Base-by-base conservation (phyloP, 139 green algal genomes). In the Haematococcus lacustris region DNA sequence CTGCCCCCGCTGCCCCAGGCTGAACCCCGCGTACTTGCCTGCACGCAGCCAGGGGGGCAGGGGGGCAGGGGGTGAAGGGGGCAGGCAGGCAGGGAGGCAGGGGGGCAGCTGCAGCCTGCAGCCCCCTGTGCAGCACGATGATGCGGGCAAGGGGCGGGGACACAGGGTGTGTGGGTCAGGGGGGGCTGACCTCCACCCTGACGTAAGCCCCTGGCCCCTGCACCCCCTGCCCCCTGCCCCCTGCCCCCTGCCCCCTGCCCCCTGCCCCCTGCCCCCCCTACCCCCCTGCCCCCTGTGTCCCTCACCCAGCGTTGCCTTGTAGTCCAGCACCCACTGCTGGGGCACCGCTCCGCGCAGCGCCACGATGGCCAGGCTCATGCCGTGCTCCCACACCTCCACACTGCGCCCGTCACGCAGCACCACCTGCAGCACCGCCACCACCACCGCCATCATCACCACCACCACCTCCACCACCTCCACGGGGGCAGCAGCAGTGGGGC, bases 301-400 rank as follows among this genome's bases (percentile, higher is more conserved):
- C 43, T 28, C 66, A 61, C 43, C 41, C 28, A 72, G 47, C 28
- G 67, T 26, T 40, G 51, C 57, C 38, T 80, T 83, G 83, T 89
- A 96, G 65, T 96, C 88, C 34, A 86, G 0, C 0, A 88, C 63
- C 85, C 83, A 92, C 26, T 88, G 71, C 38, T 76, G 33, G 1
- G 90, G 86, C 5, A 93, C 71, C 3, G 82, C 86, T n/a, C 86
- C 85, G 1, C 83, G 73, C 63, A 93, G 77, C 0, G 86, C 84
- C 3, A 90, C 83, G 1, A 93, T 87, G 47, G 51, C 51, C 1
- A 87, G 62, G 0, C 40, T 68, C 76, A 87, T 83, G 33, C 82
- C 82, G 51, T 87, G 82, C 57, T 87, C 82, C 30, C 71, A 84
- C 1, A 74, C 82, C 38, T 79, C 64, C 5, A 78, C 73, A 7